A percentile compares a stretch with the other conserved stretches of the same genome.
Evolutionary conservation across 345 rosid species (phyloP).

Genomic region (Citrus cavaleriei): DNA sequence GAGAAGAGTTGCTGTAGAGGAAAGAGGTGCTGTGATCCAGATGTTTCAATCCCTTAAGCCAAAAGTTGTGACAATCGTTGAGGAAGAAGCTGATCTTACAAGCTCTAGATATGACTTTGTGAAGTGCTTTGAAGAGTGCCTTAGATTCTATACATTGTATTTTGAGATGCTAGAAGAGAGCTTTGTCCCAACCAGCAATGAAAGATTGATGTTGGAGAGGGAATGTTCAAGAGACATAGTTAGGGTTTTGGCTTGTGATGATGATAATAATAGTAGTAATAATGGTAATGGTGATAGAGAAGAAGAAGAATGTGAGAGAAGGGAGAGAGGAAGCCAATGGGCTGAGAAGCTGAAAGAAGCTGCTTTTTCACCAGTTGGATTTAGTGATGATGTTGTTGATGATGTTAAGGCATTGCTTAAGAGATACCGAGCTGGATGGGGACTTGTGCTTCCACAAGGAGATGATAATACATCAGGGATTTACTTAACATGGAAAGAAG

Average conservation of each 20-base stretch:
- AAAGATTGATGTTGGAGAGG: slow-evolving; percentile 64
- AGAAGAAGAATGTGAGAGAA: slow-evolving; percentile 44
- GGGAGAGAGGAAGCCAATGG: slow-evolving; percentile 70
- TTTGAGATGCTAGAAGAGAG: slow-evolving; percentile 77
- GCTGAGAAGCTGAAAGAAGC: slow-evolving; percentile 35
- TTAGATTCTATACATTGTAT: slow-evolving; percentile 54
- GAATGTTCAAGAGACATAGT: slow-evolving; percentile 66
- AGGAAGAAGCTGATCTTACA: slow-evolving; percentile 71
- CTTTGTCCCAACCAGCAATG: slow-evolving; percentile 58
- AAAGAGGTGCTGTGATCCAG: slow-evolving; percentile 34
- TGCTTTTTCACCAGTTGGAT: slow-evolving; percentile 33
- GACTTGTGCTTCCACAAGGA: slow-evolving; percentile 32
- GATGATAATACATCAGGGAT: slow-evolving; percentile 37
- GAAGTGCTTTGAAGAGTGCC: slow-evolving; percentile 68
- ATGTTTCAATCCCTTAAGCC: slow-evolving; percentile 44
- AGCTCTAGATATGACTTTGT: slow-evolving; percentile 51
- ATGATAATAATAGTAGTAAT: background rate
- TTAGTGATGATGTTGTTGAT: slow-evolving; percentile 65
- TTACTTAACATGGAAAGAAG: slow-evolving; percentile 71
- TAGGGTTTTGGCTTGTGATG: slow-evolving; percentile 64
- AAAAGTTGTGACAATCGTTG: slow-evolving; percentile 57
- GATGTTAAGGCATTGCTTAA: slow-evolving; percentile 73
- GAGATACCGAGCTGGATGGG: slow-evolving; percentile 63
- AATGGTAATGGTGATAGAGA: background rate
- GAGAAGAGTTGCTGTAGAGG: slow-evolving; percentile 36